Evolutionary conservation across 2,329 filamentous ascomycete species (phyloP).

Genomic region (Lasiodiplodia citricola): DNA sequence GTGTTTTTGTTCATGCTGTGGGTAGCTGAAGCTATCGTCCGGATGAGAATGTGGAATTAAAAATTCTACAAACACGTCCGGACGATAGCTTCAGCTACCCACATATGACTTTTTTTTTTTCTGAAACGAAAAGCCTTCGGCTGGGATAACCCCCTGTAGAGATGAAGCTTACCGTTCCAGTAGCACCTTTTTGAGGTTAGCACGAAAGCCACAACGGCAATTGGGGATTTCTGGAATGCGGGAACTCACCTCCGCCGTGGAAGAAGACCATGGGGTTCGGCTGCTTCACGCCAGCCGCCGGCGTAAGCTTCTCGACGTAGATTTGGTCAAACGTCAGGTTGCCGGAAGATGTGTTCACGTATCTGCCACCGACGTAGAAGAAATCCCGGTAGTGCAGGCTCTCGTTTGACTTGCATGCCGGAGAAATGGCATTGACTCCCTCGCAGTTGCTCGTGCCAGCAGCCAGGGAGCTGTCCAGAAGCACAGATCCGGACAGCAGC

Average conservation of each 20-base stretch:
- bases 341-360: slow-evolving; percentile 33
- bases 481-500: slow-evolving; percentile 8
- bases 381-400: slow-evolving; percentile 33
- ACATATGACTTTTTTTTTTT: not conserved
- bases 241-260: slow-evolving; percentile 30
- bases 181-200: slow-evolving; percentile 16
- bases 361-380: slow-evolving; percentile 37
- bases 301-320: slow-evolving; percentile 58
- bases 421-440: slow-evolving; percentile 26
- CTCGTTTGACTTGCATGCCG: slow-evolving; percentile 33
- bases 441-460: not conserved
- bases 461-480: not conserved
- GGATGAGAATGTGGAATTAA: too few species aligned
- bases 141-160: too few species aligned
- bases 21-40: too few species aligned
- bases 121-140: too few species aligned
- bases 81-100: too few species aligned
- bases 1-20: too few species aligned
- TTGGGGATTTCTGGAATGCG: not conserved
- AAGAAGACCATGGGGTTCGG: slow-evolving; percentile 35
- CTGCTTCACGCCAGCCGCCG: slow-evolving; percentile 35
- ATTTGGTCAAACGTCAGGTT: slow-evolving; percentile 51
- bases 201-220: not conserved
- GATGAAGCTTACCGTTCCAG: slow-evolving; percentile 20
- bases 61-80: too few species aligned